Conservation (phyloP, 495 filamentous ascomycete genomes). For the Penicillium daleae region DNA sequence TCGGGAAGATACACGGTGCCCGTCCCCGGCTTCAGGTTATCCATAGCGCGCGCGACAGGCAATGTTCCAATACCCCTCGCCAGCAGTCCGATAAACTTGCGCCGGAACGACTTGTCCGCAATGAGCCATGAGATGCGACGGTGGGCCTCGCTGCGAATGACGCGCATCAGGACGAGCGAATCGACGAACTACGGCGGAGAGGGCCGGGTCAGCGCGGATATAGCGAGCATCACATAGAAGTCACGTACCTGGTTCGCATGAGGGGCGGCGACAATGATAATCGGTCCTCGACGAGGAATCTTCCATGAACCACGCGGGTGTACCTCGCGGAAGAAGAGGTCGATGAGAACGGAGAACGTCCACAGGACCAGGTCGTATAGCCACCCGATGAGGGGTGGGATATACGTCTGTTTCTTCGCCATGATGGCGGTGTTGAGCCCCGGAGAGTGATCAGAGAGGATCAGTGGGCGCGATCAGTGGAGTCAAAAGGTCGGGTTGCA, state of each 20-base stretch:
- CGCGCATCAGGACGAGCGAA: slow-evolving; percentile 89
- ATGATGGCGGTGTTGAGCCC: slow-evolving; percentile 23
- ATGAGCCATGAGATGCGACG: slow-evolving; percentile 91
- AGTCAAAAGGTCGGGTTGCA: slow-evolving; percentile 8
- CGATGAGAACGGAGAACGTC: slow-evolving; percentile 80
- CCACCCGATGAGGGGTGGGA: slow-evolving; percentile 71
- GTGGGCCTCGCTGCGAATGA: slow-evolving; percentile 79
- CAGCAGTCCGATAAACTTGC: slow-evolving; percentile 82
- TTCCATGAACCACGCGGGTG: slow-evolving; percentile 94
- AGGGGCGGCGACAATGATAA: slow-evolving; percentile 97
- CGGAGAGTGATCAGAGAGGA: not conserved
- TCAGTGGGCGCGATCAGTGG: slow-evolving; percentile 11
- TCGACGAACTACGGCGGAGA: slow-evolving; percentile 82
- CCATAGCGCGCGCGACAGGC: slow-evolving; percentile 86
- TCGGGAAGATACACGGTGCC: slow-evolving; percentile 93
- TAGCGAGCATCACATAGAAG: not conserved
- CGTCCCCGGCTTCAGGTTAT: slow-evolving; percentile 75
- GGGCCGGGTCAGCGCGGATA: slow-evolving; percentile 10
- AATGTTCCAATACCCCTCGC: slow-evolving; percentile 82
- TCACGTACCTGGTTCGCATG: slow-evolving; percentile 90
- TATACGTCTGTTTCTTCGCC: slow-evolving; percentile 54
- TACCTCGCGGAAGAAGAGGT: slow-evolving; percentile 97
- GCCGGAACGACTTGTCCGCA: slow-evolving; percentile 88
- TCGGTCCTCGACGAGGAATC: slow-evolving; percentile 81
- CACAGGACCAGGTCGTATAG: slow-evolving; percentile 83